Evolutionary conservation across 345 rosid genomes (phyloP).

Genomic region (Kernera saxatilis): DNA sequence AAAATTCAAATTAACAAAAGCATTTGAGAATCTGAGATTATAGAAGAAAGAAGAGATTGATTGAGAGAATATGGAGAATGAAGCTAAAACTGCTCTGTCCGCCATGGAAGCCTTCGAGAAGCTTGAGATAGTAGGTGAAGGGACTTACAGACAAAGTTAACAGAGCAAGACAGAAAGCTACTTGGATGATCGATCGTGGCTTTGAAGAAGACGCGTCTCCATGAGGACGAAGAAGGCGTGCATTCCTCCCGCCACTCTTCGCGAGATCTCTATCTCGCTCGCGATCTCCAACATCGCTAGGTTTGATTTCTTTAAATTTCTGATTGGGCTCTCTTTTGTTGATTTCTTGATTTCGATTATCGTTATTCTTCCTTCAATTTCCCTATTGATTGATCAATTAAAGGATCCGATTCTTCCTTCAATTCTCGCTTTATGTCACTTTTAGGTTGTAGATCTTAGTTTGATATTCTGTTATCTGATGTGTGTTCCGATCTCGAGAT

Average conservation of each 20-base stretch:
- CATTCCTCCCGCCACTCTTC: slow-evolving; percentile 98
- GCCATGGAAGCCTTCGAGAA: slow-evolving; percentile 93
- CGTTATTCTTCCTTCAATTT: too few species aligned
- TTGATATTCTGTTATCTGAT: not conserved
- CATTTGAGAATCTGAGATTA: too few species aligned
- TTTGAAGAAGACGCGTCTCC: slow-evolving; percentile 96
- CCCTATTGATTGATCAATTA: too few species aligned
- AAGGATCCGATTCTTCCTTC: too few species aligned
- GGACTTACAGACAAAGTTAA: slow-evolving; percentile 92
- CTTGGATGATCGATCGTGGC: slow-evolving; percentile 88
- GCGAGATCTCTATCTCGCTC: slow-evolving; percentile 97
- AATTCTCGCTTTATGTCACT: too few species aligned
- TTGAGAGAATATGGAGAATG: too few species aligned
- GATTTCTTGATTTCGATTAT: not conserved
- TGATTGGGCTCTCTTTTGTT: too few species aligned
- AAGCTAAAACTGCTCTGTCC: slow-evolving; percentile 31
- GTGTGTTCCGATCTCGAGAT: not conserved
- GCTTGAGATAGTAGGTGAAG: slow-evolving; percentile 97
- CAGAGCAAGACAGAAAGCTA: too few species aligned
- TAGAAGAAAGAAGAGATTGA: too few species aligned
- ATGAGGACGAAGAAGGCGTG: slow-evolving; percentile 96
- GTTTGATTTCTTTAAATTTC: slow-evolving; percentile 25
- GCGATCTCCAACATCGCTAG: slow-evolving; percentile 89
- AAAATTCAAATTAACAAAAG: too few species aligned
- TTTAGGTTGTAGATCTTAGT: too few species aligned